Base-by-base conservation (phyloP, 108 stramenopile species). In the Schizochytrium sp. region DNA sequence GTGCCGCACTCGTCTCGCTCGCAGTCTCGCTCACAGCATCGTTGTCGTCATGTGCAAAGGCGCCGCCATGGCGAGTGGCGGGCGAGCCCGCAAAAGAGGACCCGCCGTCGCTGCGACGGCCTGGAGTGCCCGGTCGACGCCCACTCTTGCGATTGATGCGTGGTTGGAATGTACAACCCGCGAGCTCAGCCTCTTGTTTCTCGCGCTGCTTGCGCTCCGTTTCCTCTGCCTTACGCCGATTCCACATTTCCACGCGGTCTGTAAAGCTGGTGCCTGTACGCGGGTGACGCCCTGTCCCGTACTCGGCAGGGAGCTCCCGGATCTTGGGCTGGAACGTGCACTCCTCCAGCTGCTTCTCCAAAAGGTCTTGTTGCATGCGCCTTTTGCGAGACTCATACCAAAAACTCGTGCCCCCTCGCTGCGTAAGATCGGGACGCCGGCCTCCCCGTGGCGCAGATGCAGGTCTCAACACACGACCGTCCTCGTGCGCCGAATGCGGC, bases 241-340 rank as follows among this genome's bases (percentile, higher is more conserved):
- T 72, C 92, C 92, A 92, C 57, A 83, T 91, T 12, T 57, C 48
- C 6, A 92, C 91, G 5, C 92, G 88, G 72, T 91, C 89, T 21
- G 57, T 51, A 45, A 92, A 92, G 8, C 88, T 90, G 25, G 60
- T 47, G 23, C 88, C 59, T 28, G 43, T 89, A 16, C 90, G 89
- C 18, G 87, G 44, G 58, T 44, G 59, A 5, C 57, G 29, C 6
- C 57, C 12, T 8, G n/a, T 72, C 12, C 87, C 41, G 21, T 90
- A 91, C 91, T 89, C 88, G 88, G 71, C 29, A 18, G 91, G 91
- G n/a, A 91, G 69, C 44, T 87, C 91, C 23, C 90, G 89, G 48
- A 90, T 90, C 90, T 91, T 71, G 19, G 93, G 93, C 57, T 87
- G 59, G 55, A 93, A 93, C 5, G 93, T 93, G 90, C 93, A 93